Conservation (phyloP, 73 alveolate species). For the Uronychia binucleata region DNA sequence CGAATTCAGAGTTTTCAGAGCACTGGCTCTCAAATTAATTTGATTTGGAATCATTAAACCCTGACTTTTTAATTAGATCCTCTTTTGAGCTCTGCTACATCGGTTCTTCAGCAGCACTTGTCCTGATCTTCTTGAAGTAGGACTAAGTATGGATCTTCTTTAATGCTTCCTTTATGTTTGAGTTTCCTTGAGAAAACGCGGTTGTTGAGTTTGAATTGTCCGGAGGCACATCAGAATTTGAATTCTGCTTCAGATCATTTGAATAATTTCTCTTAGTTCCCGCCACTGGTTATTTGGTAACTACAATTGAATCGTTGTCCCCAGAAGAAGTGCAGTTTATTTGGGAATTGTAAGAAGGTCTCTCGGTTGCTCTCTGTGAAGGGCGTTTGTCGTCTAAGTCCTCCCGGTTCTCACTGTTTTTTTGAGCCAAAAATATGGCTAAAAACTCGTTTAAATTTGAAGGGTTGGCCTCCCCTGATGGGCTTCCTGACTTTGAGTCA, state of each 20-base stretch:
- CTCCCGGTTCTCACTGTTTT: neutral
- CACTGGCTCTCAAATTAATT: neutral
- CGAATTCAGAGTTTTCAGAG: too few relatives aligned
- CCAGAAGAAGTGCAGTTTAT: too few relatives aligned
- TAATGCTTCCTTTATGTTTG: conserved; percentile 8
- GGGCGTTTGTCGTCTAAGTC: neutral
- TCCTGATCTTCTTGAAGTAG: conserved; percentile 9
- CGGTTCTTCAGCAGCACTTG: neutral
- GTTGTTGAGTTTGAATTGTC: too few relatives aligned
- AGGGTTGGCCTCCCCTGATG: neutral
- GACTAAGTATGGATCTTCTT: conserved; percentile 8
- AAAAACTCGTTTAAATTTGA: neutral
- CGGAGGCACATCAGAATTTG: too few relatives aligned
- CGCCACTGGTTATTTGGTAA: too few relatives aligned
- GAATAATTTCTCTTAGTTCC: too few relatives aligned
- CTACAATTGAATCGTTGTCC: too few relatives aligned
- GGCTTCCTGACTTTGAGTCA: neutral
- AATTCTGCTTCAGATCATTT: too few relatives aligned
- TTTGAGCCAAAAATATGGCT: neutral
- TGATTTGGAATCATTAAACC: neutral
- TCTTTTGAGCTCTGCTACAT: too few relatives aligned
- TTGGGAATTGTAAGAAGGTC: neutral
- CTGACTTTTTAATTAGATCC: too few relatives aligned
- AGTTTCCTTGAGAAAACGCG: conserved; percentile 2
- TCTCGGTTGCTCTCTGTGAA: neutral